Base-by-base conservation (phyloP, 352 stramenopile species). In the Globisporangium echinulatum region DNA sequence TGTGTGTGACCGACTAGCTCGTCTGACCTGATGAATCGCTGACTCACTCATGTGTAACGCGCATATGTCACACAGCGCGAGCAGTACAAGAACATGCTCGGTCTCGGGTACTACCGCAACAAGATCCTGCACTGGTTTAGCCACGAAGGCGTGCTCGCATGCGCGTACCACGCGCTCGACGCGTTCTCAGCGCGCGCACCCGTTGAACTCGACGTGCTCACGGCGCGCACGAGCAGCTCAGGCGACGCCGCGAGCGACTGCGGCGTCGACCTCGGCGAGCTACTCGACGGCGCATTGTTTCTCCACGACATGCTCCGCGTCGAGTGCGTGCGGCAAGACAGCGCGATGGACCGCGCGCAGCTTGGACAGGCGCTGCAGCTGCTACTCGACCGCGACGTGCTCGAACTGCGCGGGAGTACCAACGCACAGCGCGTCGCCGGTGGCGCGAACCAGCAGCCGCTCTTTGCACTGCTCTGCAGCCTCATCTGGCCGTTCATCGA, bases 51-150 rank as follows among this genome's bases (percentile, higher is more conserved):
- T n/a, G 4, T 42, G 38, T 52, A 1, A 13, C 7, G 25, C 25
- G 25, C 25, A 33, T 33, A 33, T 33, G 25, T 33, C 25, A 33
- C 13, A 39, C 51, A 90, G 81, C 75, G 80, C 7, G 85, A 92
- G 49, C 75, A 90, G 68, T 92, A 92, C 62, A 69, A 70, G 13
- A 94, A 94, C 68, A 90, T 92, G 79, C 92, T 94, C 61, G 82
- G 82, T 4, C 69, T 94, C 2, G 85, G 85, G 10, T 91, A 92
- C 63, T 94, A 94, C 69, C 81, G 85, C 65, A 94, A 94, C 68
- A 94, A 94, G 62, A 63, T 94, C 17, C 62, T 94, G 56, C 85
- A 94, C 68, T 92, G 82, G 85, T 94, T 94, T 63, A 84, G 87
- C 66, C 69, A 67, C 15, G 85, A 94, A 54, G 85, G 82, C 49